A percentile compares a stretch with the other conserved stretches of the same genome.
Evolutionary conservation across 176 grass and related monocot species (phyloP).

Genomic region (Tillandsia leiboldiana): DNA sequence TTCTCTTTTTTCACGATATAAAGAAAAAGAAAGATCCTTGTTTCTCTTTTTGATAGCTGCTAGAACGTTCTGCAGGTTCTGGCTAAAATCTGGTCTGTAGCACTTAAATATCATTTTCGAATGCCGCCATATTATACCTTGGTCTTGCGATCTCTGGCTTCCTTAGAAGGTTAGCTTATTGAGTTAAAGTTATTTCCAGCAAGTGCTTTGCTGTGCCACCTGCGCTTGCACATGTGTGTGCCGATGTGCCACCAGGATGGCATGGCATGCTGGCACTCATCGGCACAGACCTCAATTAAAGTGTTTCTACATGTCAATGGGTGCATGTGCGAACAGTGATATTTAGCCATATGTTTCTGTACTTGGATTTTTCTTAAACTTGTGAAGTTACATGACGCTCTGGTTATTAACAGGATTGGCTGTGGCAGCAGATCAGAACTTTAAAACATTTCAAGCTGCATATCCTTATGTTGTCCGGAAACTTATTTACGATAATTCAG

Average conservation of each 20-base stretch:
- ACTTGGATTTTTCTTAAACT: no score
- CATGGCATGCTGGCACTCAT: no score
- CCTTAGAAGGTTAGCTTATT: conserved; percentile 64
- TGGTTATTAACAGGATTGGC: conserved; percentile 45
- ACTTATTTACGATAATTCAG: conserved; percentile 63
- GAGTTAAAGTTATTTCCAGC: conserved; percentile 13
- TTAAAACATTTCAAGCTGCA: conserved; percentile 78
- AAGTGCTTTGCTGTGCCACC: neutral
- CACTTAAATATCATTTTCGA: conserved; percentile 82
- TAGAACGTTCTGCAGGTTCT: conserved; percentile 65
- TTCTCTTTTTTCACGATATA: neutral
- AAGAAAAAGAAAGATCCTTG: neutral
- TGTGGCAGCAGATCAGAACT: conserved; percentile 35
- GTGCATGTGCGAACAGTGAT: neutral
- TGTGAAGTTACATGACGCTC: neutral
- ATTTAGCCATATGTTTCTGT: no score
- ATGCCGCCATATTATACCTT: conserved; percentile 94
- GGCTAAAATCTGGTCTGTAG: conserved; percentile 78
- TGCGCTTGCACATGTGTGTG: no score
- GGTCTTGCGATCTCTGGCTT: conserved; percentile 81
- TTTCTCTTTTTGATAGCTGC: conserved; percentile 23
- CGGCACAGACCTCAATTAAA: no score
- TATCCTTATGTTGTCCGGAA: conserved; percentile 61
- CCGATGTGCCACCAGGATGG: no score
- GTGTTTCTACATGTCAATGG: neutral